Evolutionary conservation across 192 early-diverging fungal species (phyloP), one percentile per base, ranked within the genome.

Genomic region (Oehlia diaphana): DNA sequence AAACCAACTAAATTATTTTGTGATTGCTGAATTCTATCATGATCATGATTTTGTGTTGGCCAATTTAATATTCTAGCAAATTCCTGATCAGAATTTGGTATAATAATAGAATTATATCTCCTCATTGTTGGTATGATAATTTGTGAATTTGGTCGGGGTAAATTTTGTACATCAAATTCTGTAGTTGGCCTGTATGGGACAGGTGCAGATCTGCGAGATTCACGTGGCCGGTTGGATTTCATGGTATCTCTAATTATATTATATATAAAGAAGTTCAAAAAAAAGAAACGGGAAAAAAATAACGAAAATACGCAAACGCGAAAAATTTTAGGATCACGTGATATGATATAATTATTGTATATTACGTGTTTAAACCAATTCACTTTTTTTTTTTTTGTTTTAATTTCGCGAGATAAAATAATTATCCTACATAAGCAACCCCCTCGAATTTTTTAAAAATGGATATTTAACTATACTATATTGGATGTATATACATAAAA

Each of bases 21-120:
- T 37, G 16, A 26, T 35, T 26, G 33, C 0, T 42, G 39, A 8
- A 68, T 19, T 68, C 33, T 12, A 33, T 37, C 33, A 31, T 33
- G 33, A 67, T 37, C 67, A 37, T 21, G 19, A 35, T n/a, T 33
- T 35, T 33, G 23, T 66, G 67, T 9, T 69, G 67, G 67, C 67
- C 67, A 69, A 37, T 69, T 69, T 33, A 69, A 37, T 8, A 69
- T 69, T 39, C 35, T 69, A 21, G 67, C 65, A 9, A 67, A 31
- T 37, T 69, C 67, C 21, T 37, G 67, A 39, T 69, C 67, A 37
- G 35, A 69, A 37, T 37, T 69, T 35, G 67, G 37, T 3, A 19
- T 8, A 5, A 37, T 19, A 19, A 7, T 8, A 7, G 67, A 37
- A 37, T 21, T 21, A 69, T 14, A 39, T 21, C 19, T 14, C 16